Percentiles rank a stretch among this genome's conserved stretches.
phyloP scores from a whole-genome alignment of 2,329 filamentous ascomycete genomes.

The Hypoxylon sp. region DNA sequence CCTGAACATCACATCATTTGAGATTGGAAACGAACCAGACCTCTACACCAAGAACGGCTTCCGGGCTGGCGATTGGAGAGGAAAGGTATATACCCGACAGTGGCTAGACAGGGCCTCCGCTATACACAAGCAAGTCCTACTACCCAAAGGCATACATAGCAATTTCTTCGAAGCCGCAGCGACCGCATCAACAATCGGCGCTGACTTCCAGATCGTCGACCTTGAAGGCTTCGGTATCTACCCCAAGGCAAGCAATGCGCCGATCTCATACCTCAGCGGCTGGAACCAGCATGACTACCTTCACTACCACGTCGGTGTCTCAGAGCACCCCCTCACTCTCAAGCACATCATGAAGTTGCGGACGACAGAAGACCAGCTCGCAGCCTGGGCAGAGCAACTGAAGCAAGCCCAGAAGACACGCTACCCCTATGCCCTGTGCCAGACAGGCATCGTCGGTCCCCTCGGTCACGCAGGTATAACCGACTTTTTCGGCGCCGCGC shows the following conservation, averaged over 20 bases:
- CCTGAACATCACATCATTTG: conserved; percentile 51
- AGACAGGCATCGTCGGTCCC: conserved; percentile 67
- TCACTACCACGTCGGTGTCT: conserved; percentile 66
- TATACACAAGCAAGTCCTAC: conserved; percentile 62
- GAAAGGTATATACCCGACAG: conserved; percentile 60
- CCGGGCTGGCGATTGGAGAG: conserved; percentile 61
- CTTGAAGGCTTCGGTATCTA: conserved; percentile 60
- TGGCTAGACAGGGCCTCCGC: conserved; percentile 62
- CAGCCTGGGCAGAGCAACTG: conserved; percentile 62
- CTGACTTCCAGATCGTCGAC: conserved; percentile 62
- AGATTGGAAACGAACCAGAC: conserved; percentile 55
- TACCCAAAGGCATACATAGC: conserved; percentile 57
- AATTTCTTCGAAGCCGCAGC: conserved; percentile 65
- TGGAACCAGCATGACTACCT: conserved; percentile 69
- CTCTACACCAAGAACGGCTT: conserved; percentile 60
- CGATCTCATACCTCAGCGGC: conserved; percentile 54
- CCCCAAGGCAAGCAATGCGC: conserved; percentile 54
- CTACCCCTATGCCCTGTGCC: conserved; percentile 64
- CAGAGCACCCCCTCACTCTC: conserved; percentile 60
- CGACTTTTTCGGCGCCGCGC: conserved; percentile 64
- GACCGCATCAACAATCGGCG: conserved; percentile 66
- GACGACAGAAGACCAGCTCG: conserved; percentile 64
- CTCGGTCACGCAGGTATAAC: conserved; percentile 62
- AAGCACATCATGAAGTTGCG: conserved; percentile 62
- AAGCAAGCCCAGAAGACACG: conserved; percentile 58